Evolutionary conservation across 192 early-diverging fungal species (phyloP), one percentile per base, ranked within the genome.

Genomic region (Linnemannia exigua): DNA sequence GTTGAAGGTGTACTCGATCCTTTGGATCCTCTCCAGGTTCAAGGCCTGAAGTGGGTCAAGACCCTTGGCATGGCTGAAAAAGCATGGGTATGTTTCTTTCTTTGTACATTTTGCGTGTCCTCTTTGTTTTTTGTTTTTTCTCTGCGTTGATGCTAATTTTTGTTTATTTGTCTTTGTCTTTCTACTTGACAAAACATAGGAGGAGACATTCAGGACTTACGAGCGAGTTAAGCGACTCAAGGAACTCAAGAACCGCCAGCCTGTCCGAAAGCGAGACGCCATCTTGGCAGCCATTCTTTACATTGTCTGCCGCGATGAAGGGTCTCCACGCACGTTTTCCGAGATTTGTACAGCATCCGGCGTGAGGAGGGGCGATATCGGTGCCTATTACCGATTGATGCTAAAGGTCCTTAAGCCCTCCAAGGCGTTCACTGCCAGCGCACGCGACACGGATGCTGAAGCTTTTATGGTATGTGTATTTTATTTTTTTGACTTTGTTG

Each of bases 241-340:
- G 79, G 90, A 90, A 41, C 90, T 94, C 76, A 91, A 93, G 79
- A 94, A 93, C 84, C 87, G 93, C 20, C 93, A 94, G 78, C 93
- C 93, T 38, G 84, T 91, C 28, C 90, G 92, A 16, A 93, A 91
- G 88, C 87, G 91, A 25, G 89, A 91, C 52, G 91, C 91, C 16
- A 94, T 94, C 46, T 87, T 93, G 36, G 93, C 92, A 0, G 91
- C 93, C 1, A 88, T 94, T 5, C 83, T 93, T 63, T 91, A 91
- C 25, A 93, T 92, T 70, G 84, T 92, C 63, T 94, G 93, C 48
- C 89, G 93, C 6, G 83, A 87, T 72, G 89, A 90, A 67, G 89
- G 89, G 14, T 88, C 90, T 22, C 92, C 93, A 5, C 89, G 93
- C 1, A 94, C 93, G 16, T 92, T 94, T 82, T 87, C 91, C 4